Evolutionary conservation across 371 early-diverging fungal species (phyloP).

Genomic region (Phascolomyces articulosus): DNA sequence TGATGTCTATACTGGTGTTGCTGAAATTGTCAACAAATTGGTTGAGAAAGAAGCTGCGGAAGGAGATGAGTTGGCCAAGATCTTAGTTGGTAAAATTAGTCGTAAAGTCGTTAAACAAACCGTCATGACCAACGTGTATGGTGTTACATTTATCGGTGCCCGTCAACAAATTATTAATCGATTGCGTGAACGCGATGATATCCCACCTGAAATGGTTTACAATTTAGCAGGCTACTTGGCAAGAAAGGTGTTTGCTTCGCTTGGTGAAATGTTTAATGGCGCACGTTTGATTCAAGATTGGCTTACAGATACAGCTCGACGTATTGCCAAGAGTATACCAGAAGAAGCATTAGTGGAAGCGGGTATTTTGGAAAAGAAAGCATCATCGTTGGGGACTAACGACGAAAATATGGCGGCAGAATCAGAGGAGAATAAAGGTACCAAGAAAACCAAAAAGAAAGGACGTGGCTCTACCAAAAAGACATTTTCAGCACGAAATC

Average conservation of each 20-base stretch:
- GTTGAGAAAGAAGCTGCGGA: slow-evolving; percentile 70
- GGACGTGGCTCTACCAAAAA: slow-evolving; percentile 20
- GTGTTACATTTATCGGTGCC: slow-evolving; percentile 97
- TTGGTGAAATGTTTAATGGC: slow-evolving; percentile 90
- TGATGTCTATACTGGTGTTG: slow-evolving; percentile 95
- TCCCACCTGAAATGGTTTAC: slow-evolving; percentile 58
- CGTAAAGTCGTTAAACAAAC: slow-evolving; percentile 98
- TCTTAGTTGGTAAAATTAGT: slow-evolving; percentile 71
- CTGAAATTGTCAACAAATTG: slow-evolving; percentile 70
- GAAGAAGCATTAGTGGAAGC: slow-evolving; percentile 58
- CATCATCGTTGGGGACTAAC: neutral
- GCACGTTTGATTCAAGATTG: slow-evolving; percentile 93
- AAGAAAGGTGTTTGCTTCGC: slow-evolving; percentile 79
- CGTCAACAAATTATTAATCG: slow-evolving; percentile 86
- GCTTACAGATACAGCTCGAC: slow-evolving; percentile 88
- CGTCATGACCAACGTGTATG: slow-evolving; percentile 99
- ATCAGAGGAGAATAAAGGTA: slow-evolving; percentile 5
- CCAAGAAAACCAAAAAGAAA: slow-evolving; percentile 9
- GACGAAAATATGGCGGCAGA: no score
- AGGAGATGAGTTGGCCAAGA: slow-evolving; percentile 59
- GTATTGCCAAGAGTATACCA: slow-evolving; percentile 84
- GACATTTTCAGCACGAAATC: slow-evolving; percentile 52
- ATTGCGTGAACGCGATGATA: slow-evolving; percentile 72
- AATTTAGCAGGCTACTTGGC: slow-evolving; percentile 76
- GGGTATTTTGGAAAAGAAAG: slow-evolving; percentile 22